Evolutionary conservation across 371 early-diverging fungal species (phyloP), one percentile per base, ranked within the genome.

Genomic region (Apophysomyces trapeziformis): DNA sequence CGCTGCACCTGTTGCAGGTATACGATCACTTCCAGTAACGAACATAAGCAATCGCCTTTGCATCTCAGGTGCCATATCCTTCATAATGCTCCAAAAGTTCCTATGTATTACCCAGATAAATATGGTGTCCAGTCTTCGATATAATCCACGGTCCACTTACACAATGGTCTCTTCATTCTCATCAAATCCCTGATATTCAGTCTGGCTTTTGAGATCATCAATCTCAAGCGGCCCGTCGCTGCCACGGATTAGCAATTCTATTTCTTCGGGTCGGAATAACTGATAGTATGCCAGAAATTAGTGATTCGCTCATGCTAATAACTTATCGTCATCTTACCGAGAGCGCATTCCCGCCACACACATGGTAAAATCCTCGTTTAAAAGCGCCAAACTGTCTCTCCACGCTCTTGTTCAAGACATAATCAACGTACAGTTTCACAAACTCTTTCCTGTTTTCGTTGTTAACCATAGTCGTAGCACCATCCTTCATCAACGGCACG

Each of bases 21-120:
- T 89, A 63, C 99, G 88, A 75, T 99, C 98, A 60, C 95, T 93
- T 35, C 99, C 99, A 9, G 99, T 99, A 16, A 96, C 92, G 85
- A 99, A 99, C 67, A 92, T 89, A 54, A 99, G 75, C 13, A 99
- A 77, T 73, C 88, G 80, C 5, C 94, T 87, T 64, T 95, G 95
- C 71, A 89, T 87, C 37, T 80, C 75, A 14, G 85, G 81, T 32
- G 87, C 76, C 78, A 92, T 92, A 13, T 73, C 79, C 18, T 87
- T 85, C 72, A 97, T 84, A 36, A 96, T 90, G 11, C 87, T 84
- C 99, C 99, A 99, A 74, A 99, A 96, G 67, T 89, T 75, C 61
- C 83, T 79, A 68, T 26, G 32, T 2, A 2, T 26, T 26, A 26
- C 32, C 32, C 32, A 26, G 32, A 26, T 26, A 26, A 26, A 2